Percentiles rank a stretch among this genome's conserved stretches.
phyloP scores from a whole-genome alignment of 75 land plant species.

The Ceratopteris richardii region DNA sequence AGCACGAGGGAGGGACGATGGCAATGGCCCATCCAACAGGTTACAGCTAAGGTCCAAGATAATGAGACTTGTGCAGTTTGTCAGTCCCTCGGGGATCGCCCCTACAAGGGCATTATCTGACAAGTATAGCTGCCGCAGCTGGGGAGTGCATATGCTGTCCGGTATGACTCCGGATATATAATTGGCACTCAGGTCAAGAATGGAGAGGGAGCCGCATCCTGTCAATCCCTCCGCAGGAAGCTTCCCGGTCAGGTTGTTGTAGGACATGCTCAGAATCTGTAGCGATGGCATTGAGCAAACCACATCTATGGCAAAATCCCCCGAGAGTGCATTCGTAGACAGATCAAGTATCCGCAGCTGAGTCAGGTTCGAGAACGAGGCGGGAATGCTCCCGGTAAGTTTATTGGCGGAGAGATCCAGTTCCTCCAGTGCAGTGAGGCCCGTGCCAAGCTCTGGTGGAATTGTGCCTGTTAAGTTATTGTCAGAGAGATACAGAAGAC shows the following conservation, averaged over 20 bases:
- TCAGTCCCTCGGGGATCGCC: slow-evolving; percentile 18
- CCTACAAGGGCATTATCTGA: slow-evolving; percentile 34
- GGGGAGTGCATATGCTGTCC: not conserved
- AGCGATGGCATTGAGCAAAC: not conserved
- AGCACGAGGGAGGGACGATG: slow-evolving; percentile 15
- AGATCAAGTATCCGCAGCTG: slow-evolving; percentile 13
- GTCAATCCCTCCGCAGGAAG: not conserved
- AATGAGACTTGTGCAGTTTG: slow-evolving; percentile 17
- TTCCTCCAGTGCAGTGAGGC: slow-evolving; percentile 12
- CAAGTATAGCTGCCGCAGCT: slow-evolving; percentile 6
- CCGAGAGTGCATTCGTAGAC: slow-evolving; percentile 10
- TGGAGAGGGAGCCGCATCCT: not conserved
- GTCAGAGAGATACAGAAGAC: no score
- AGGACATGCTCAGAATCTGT: not conserved
- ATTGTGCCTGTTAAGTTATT: slow-evolving; percentile 60
- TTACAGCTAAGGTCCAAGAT: slow-evolving; percentile 17
- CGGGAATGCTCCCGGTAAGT: slow-evolving; percentile 46
- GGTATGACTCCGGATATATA: slow-evolving; percentile 10
- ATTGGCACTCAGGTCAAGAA: slow-evolving; percentile 9
- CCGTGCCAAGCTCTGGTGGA: slow-evolving; percentile 51
- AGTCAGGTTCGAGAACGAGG: slow-evolving; percentile 12
- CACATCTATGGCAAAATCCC: slow-evolving; percentile 6
- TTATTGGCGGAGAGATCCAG: slow-evolving; percentile 41
- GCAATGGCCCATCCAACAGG: slow-evolving; percentile 23
- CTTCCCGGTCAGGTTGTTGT: slow-evolving; percentile 10